Evolutionary conservation across 164 flowering plant species (phyloP).

Genomic region (Magnolia kwangsiensis): DNA sequence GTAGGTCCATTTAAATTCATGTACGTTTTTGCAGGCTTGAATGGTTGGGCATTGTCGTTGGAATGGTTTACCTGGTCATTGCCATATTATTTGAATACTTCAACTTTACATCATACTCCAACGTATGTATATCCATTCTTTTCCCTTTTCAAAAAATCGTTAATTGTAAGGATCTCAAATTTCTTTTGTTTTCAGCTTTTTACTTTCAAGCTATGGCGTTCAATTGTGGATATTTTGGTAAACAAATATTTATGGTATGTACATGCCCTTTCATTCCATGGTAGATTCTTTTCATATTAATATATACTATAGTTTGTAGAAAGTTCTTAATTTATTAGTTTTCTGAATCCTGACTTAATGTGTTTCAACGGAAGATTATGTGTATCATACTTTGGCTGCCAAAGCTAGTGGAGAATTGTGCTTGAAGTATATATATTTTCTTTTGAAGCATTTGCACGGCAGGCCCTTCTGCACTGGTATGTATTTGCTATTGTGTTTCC

Average conservation of each 20-base stretch:
- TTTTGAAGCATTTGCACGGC: conserved; percentile 89
- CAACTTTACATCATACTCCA: conserved; percentile 79
- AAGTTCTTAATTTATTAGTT: not conserved
- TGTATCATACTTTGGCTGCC: conserved; percentile 85
- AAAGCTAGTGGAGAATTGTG: conserved; percentile 97
- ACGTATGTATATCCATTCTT: conserved; percentile 40
- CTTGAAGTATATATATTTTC: conserved; percentile 78
- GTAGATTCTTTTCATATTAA: too few relatives aligned
- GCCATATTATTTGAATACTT: conserved; percentile 73
- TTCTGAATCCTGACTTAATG: not conserved
- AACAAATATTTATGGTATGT: not conserved
- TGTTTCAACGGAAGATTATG: conserved; percentile 50
- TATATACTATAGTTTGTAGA: too few relatives aligned
- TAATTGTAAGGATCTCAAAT: not conserved
- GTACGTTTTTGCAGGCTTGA: conserved; percentile 71
- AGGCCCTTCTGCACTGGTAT: conserved; percentile 73
- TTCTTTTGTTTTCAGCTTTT: not conserved
- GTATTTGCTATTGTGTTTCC: conserved; percentile 2
- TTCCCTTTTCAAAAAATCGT: not conserved
- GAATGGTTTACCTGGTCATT: conserved; percentile 72
- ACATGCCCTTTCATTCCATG: too few relatives aligned
- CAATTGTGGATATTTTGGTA: not conserved
- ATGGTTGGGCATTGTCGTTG: conserved; percentile 86
- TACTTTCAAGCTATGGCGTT: not conserved
- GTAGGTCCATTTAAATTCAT: not conserved